These are phyloP conservation scores for Imleria badia DNA, from an alignment of 768 basidiomycete species.

Conservation along the genomic window DNA sequence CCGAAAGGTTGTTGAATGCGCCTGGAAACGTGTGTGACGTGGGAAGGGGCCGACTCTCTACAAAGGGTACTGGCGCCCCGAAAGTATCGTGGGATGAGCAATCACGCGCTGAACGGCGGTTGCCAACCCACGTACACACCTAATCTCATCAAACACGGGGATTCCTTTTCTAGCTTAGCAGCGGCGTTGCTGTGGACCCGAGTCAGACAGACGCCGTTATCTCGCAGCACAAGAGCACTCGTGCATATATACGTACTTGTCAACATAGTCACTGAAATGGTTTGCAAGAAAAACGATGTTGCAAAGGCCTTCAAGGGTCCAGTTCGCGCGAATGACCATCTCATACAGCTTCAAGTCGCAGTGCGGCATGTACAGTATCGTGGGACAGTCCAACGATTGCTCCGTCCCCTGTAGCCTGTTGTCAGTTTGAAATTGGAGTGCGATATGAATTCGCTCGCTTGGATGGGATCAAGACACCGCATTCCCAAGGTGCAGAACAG, in stretches of 20 bases:
- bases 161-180: constrained; percentile 48
- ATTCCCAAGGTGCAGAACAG: constrained; percentile 45
- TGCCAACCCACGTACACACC: constrained; percentile 44
- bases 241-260: constrained; percentile 46
- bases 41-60: constrained; percentile 51
- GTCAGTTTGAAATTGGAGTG: constrained; percentile 8
- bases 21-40: constrained; percentile 48
- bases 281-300: constrained; percentile 64
- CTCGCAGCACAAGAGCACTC: neutral
- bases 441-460: constrained; percentile 42
- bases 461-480: constrained; percentile 42
- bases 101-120: neutral
- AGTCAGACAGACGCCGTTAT: constrained; percentile 9
- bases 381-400: constrained; percentile 40
- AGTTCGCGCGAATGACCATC: constrained; percentile 59
- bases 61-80: constrained; percentile 43
- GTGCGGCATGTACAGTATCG: constrained; percentile 77
- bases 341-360: constrained; percentile 75
- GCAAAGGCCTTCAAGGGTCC: constrained; percentile 46
- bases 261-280: constrained; percentile 61
- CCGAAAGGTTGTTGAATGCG: constrained; percentile 67
- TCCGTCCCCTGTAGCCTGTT: constrained; percentile 31
- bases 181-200: constrained; percentile 46
- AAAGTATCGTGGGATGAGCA: constrained; percentile 9
- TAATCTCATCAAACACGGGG: constrained; percentile 52